Evolutionary conservation across 306 rosid genomes (phyloP), one percentile per base, ranked within the genome.

Genomic region (Elaeagnus macrophylla): DNA sequence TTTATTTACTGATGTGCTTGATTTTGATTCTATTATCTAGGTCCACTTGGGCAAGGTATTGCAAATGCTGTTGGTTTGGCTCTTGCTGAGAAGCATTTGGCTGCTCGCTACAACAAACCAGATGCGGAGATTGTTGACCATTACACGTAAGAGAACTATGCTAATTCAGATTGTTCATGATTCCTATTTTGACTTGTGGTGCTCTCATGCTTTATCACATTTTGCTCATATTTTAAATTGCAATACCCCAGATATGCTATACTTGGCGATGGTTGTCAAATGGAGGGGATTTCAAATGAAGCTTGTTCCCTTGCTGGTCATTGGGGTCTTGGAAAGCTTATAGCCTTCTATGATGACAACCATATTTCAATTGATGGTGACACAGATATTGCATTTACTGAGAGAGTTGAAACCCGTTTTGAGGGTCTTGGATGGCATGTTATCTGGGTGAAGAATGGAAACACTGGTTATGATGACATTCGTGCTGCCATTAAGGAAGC

Each of bases 361-460:
- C 99, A 93, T 77, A 93, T 93, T 73, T 93, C 96, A 63, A 93
- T 93, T 61, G 99, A 93, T 47, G 99, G 99, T 43, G 76, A 93
- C 75, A 93, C 99, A 0, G 86, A 87, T 54, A 93, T 93, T 66
- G 96, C 96, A 0, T 93, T 93, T 71, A 93, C 99, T 0, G 99
- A 93, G 89, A 73, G 57, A 67, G 99, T 84, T 48, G 94, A 79
- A 35, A 75, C 56, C 41, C 96, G 99, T 63, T 93, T 80, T 53
- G 96, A 93, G 81, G 96, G 73, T 56, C 99, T 93, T 59, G 99
- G 99, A 15, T 93, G 99, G 99, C 95, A 93, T 17, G 85, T 93
- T 63, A 79, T 93, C 62, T 93, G 96, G 96, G 99, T 93, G 56
- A 82, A 87, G 95, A 87, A 93, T 61, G 99, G 99, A 63, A 93